Conservation (phyloP, 2,329 filamentous ascomycete species). For the Neofusicoccum laricinum region DNA sequence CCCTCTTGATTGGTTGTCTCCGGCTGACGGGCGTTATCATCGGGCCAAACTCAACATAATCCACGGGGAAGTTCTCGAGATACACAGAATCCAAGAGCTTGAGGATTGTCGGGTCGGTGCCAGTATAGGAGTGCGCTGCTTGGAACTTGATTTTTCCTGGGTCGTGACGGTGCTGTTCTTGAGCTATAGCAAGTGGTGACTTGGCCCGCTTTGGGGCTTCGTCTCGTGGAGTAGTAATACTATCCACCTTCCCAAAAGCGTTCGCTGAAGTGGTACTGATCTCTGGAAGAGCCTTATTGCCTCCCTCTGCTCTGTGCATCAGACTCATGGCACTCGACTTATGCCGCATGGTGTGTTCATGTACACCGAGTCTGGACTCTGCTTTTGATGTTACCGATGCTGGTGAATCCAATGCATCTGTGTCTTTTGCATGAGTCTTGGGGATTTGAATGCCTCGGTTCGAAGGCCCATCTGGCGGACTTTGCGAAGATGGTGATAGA, state of each 20-base stretch:
- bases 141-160: constrained; percentile 49
- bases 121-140: constrained; percentile 78
- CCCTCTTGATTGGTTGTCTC: constrained; percentile 51
- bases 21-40: constrained; percentile 67
- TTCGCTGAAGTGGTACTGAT: constrained; percentile 63
- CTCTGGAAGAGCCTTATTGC: constrained; percentile 61
- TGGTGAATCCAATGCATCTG: constrained; percentile 1
- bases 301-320: constrained; percentile 53
- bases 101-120: constrained; percentile 65
- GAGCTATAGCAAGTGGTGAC: constrained; percentile 28
- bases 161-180: constrained; percentile 29
- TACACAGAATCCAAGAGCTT: constrained; percentile 81
- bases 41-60: constrained; percentile 70
- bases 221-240: constrained; percentile 36
- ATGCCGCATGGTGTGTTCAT: constrained; percentile 34
- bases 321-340: constrained; percentile 59
- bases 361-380: neutral
- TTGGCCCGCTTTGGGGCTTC: constrained; percentile 25
- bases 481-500: constrained; percentile 1
- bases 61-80: constrained; percentile 59
- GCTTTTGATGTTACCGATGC: constrained; percentile 19
- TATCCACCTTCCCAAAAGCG: constrained; percentile 63
- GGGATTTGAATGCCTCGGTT: constrained; percentile 29
- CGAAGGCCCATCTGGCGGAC: constrained; percentile 25
- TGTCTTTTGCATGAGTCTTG: constrained; percentile 10